A percentile compares a stretch with the other conserved stretches of the same genome.
Conservation (phyloP, 1,284 basidiomycete species). For the Cryptococcus sp. region DNA sequence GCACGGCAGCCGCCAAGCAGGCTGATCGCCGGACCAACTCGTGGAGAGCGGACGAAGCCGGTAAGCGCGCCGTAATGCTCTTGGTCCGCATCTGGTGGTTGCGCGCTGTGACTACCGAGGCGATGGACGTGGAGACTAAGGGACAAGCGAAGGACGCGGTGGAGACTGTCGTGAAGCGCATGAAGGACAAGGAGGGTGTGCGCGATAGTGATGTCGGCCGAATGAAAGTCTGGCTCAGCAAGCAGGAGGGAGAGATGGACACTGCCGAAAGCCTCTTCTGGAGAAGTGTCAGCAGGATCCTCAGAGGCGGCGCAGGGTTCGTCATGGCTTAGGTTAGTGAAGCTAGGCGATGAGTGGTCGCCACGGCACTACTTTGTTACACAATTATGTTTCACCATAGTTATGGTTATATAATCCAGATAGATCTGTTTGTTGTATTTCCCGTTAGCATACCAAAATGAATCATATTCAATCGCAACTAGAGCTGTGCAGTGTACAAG, state of each 20-base stretch:
- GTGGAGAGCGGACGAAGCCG: conserved; percentile 45
- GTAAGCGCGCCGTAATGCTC: conserved; percentile 46
- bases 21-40: conserved; percentile 44
- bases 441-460: no score
- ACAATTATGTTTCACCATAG: no score
- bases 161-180: conserved; percentile 42
- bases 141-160: conserved; percentile 43
- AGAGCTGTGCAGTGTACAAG: no score
- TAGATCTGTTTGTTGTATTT: no score
- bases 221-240: conserved; percentile 33
- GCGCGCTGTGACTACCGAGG: conserved; percentile 45
- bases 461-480: no score
- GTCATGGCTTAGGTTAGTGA: conserved; percentile 35
- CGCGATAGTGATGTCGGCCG: conserved; percentile 43
- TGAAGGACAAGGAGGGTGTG: conserved; percentile 45
- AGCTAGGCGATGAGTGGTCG: no score
- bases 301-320: conserved; percentile 41
- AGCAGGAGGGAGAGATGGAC: conserved; percentile 46
- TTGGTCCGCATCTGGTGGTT: conserved; percentile 49
- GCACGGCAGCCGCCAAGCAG: conserved; percentile 35
- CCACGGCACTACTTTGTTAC: no score
- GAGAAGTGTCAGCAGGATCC: conserved; percentile 42
- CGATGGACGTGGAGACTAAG: conserved; percentile 43
- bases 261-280: conserved; percentile 47
- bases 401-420: no score